Percentiles rank a stretch among this genome's conserved stretches.
Evolutionary conservation across 805 yeast genomes (phyloP).

Genomic region (Teunomyces lycoperdinae): DNA sequence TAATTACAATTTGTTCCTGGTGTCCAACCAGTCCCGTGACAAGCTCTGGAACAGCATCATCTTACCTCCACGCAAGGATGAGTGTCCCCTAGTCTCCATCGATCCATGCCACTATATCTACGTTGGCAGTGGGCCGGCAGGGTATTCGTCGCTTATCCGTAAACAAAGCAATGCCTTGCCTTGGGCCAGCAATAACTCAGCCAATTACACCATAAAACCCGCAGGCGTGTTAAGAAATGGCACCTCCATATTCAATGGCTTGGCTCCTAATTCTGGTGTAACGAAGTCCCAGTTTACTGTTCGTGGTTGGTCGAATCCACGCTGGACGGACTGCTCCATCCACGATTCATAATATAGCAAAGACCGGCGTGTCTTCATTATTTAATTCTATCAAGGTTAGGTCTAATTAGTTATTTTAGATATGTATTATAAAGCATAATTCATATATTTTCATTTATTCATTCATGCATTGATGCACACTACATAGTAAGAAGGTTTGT

Average conservation of each 20-base stretch:
- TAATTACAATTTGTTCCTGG: conserved; percentile 22
- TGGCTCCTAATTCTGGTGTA: conserved; percentile 37
- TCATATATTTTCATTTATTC: no score
- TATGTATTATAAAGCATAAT: no score
- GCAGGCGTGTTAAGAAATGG: conserved; percentile 30
- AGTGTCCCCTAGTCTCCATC: conserved; percentile 18
- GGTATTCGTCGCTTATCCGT: conserved; percentile 3
- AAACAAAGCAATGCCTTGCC: conserved; percentile 9
- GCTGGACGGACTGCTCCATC: conserved; percentile 32
- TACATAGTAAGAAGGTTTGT: background rate
- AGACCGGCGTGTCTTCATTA: conserved; percentile 1
- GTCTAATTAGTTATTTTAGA: background rate
- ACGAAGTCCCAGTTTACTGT: conserved; percentile 47
- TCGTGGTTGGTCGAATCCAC: conserved; percentile 48
- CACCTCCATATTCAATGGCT: conserved; percentile 22
- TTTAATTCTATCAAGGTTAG: background rate
- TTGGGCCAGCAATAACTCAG: conserved; percentile 5
- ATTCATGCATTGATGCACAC: background rate
- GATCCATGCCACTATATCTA: conserved; percentile 21
- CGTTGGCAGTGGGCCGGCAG: conserved; percentile 18
- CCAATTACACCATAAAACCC: conserved; percentile 17
- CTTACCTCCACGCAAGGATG: conserved; percentile 50
- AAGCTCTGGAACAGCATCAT: conserved; percentile 54
- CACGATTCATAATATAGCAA: background rate
- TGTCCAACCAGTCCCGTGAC: conserved; percentile 45